Base-by-base conservation (phyloP, 2,329 filamentous ascomycete genomes). In the Colletotrichum paranaense region DNA sequence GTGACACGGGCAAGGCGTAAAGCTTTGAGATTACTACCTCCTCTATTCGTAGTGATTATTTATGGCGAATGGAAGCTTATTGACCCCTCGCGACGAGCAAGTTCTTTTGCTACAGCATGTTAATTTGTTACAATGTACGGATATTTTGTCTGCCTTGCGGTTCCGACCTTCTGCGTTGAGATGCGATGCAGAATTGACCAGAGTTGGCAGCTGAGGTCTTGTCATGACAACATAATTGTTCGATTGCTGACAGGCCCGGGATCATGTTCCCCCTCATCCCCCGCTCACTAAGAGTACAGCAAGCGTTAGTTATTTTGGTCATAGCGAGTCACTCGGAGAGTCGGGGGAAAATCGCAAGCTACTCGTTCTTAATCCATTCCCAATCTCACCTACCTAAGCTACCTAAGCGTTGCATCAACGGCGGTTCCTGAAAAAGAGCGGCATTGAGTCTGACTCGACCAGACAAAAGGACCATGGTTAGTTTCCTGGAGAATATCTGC, bases 181-280 rank as follows among this genome's bases (percentile, higher is more conserved):
- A 62, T 68, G 58, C n/a, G 11, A 62, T 42, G 28, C 28, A 32
- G 58, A 22, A n/a, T 32, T 68, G 52, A 19, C 58, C 38, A 9
- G 52, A 68, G 30, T 42, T 32, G 65, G 69, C 65, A 72, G 65
- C 24, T 63, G 69, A 63, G 24, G 52, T 35, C 12, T 32, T 32
- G 42, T 35, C 24, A 32, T 60, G 28, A 59, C 55, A 32, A 12
- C 11, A 65, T 12, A 14, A 14, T 66, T 24, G 30, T 58, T 53
- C 28, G 60, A 26, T n/a, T 49, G 42, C 22, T 35, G 30, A 12
- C n/a, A 35, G 5, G 14, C 1, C 8, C 42, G 2, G 7, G 60
- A 9, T 28, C 4, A 35, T 5, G 42, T 42, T 19, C 2, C 8
- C 42, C 42, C 42, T 19, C 49, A 4, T 42, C 30, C 42, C 19